Evolutionary conservation across 2,329 filamentous ascomycete species (phyloP), one percentile per base, ranked within the genome.

Genomic region (Juglanconis oblonga): DNA sequence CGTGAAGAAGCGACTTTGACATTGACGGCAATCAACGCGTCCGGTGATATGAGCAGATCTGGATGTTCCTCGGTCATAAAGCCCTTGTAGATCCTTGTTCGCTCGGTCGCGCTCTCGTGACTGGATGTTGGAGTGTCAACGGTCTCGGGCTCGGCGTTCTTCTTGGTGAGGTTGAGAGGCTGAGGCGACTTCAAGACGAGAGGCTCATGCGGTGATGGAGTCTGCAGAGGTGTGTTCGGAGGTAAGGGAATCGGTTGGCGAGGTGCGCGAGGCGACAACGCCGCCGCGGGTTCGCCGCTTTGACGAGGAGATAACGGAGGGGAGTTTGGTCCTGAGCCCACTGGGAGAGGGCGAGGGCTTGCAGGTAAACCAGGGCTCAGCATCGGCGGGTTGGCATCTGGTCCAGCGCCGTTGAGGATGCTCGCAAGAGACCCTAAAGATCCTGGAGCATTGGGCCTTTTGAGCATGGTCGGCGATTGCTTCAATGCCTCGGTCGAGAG

Each of bases 1-100:
- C 95, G 87, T 29, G 95, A 98, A 4, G 95, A 98, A 3, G 92
- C 91, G 4, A 97, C 94, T 71, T 85, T 91, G 52, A 97, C 87
- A 64, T 90, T 85, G 58, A 99, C 89, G 1, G 91, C 91, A 3
- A 91, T 90, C 7, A 99, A 79, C 5, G 93, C 92, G 71, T 96
- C 96, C 0, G 95, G 94, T 9, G 92, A 87, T 2, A 99, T 80
- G 29, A 98, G 77, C 7, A 98, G 81, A 64, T 91, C 90, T 1
- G 94, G 92, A 70, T 92, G 94, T 65, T 96, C 90, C 0, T 97
- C 92, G 0, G 89, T 92, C 5, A 92, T 81, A 29, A 97, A 82
- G 1, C 92, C 92, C 67, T 82, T 88, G 71, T 87, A 96, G 29
- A 97, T 85, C 59, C 79, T 76, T 1, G 72, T 81, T 49, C 77